Evolutionary conservation across 192 early-diverging fungal genomes (phyloP), one percentile per base, ranked within the genome.

Genomic region (Mortierella alpina): DNA sequence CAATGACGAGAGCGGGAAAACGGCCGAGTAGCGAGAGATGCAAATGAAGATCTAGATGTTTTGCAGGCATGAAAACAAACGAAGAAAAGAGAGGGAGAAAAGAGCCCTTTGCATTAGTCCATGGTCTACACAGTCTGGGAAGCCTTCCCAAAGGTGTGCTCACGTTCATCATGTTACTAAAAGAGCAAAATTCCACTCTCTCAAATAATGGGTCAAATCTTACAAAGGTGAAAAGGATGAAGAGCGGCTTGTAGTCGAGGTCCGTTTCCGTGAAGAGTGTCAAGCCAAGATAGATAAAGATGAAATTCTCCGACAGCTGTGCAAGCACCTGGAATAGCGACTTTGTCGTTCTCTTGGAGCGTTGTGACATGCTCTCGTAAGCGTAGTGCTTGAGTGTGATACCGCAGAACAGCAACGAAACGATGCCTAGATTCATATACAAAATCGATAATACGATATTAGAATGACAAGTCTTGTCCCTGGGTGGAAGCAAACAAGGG

Each of bases 251-350:
- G 74, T 92, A 93, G 39, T 89, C 86, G 60, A 91, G 71, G 59
- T 95, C 91, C 41, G 82, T 72, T 15, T 92, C 84, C 0, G 97
- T 96, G 75, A 98, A 99, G 63, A 98, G 88, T 42, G 96, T 93
- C 54, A 99, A 86, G 8, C 96, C 98, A 41, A 99, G 86, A 77
- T 98, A 98, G 55, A 99, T 96, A 76, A 98, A 99, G 69, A 98
- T 93, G 82, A 99, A 99, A 69, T 97, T 98, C 76, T 99, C 98
- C 0, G 95, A 93, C 39, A 99, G 86, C 63, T 97, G 94, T 1
- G 94, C 91, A 23, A 99, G 84, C n/a, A 98, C 92, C 39, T 94
- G 90, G 85, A 98, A 98, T 86, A 99, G 88, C 66, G 94, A 94
- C 70, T 93, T 93, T 45, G 95, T 96, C 4, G 97, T 95, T 40